Base-by-base conservation (phyloP, 768 basidiomycete genomes). In the Auricularia sp. region DNA sequence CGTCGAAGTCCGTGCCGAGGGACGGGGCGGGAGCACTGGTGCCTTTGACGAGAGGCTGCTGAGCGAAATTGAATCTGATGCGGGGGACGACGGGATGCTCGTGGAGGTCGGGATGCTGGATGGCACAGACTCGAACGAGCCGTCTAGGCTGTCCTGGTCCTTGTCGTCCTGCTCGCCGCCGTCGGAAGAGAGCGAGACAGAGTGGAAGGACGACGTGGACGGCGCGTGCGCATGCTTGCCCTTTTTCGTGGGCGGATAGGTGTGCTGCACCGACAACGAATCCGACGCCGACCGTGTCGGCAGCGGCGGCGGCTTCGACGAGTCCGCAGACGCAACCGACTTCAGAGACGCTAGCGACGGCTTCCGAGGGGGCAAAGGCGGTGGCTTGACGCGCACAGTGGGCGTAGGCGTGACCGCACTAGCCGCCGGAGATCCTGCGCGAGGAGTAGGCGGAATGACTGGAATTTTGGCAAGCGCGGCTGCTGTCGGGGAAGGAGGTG, bases 201-300 rank as follows among this genome's bases (percentile, higher is more conserved):
- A 90, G 69, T 90, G 89, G 67, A 92, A 90, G 35, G 90, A 92
- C 2, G 90, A 91, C 45, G 90, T 82, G 61, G 90, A 92, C 1
- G 88, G 89, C 2, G 81, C 82, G 3, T 83, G 81, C 3, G 77
- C 81, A 71, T 91, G 89, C 63, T 75, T 76, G 65, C 73, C 75
- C 65, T 75, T 77, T 39, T 65, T 37, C 58, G 73, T 71, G 2
- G 82, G 82, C 18, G 85, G 85, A 69, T 86, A 85, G 4, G 82
- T 81, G 68, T 83, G 83, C 63, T 85, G 84, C n/a, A 83, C 81
- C 2, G 81, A 78, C 42, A 85, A 74, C 5, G 84, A 78, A 68
- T 83, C 82, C 0, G 56, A 59, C 24, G 29, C 56, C 1, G 79
- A 75, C 51, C 71, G 77, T 44, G 35, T 42, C 45, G 33, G 66